phyloP scores from a whole-genome alignment of 2,329 filamentous ascomycete species.

The Xylaria sp. region DNA sequence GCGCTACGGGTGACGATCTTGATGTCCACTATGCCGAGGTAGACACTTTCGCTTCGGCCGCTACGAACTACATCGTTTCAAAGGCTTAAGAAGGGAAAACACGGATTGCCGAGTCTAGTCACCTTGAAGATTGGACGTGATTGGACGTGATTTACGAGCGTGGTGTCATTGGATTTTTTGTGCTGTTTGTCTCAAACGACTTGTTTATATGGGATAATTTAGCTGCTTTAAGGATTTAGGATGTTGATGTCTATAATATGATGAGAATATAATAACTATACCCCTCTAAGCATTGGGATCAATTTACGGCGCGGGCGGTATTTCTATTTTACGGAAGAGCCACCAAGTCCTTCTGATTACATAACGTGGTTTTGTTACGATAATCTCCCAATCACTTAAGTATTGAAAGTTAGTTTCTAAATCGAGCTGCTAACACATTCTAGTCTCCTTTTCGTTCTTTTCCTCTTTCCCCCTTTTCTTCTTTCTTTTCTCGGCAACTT shows the following conservation, averaged over 20 bases:
- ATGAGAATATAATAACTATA: not conserved
- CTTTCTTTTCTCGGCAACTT: too few relatives aligned
- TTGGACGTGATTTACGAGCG: not conserved
- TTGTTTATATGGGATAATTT: not conserved
- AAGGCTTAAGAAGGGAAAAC: slow-evolving; percentile 5
- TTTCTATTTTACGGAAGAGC: not conserved
- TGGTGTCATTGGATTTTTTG: not conserved
- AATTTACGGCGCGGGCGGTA: too few relatives aligned
- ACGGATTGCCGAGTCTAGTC: not conserved
- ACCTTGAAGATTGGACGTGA: not conserved
- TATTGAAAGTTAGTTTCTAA: too few relatives aligned
- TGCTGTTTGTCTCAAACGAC: not conserved
- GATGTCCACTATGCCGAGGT: slow-evolving; percentile 35
- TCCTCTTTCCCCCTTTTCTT: too few relatives aligned
- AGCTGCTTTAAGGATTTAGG: not conserved
- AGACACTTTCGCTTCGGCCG: slow-evolving; percentile 22
- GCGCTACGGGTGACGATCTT: slow-evolving; percentile 27
- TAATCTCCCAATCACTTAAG: too few relatives aligned
- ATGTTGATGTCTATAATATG: not conserved
- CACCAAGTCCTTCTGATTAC: not conserved
- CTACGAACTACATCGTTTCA: slow-evolving; percentile 27
- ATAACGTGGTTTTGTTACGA: too few relatives aligned
- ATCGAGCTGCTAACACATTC: too few relatives aligned
- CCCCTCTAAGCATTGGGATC: not conserved
- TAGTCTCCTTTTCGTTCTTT: too few relatives aligned